Evolutionary conservation across 345 rosid species (phyloP), one percentile per base, ranked within the genome.

Genomic region (Citrus cavaleriei): DNA sequence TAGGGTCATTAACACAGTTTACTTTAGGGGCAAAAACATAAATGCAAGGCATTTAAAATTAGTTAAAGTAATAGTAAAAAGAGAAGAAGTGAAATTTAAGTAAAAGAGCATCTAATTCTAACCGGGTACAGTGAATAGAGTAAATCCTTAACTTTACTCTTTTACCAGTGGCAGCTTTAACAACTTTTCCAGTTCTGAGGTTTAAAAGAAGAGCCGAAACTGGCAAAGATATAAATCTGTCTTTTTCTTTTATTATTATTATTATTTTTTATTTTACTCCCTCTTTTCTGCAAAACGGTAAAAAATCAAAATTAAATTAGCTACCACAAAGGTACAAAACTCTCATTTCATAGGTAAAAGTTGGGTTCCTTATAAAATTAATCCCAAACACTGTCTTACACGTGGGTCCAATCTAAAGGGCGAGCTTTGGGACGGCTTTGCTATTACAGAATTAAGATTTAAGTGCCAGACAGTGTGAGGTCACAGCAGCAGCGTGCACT

Each of bases 271-370:
- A 3, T 62, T 64, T 78, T 46, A 35, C 32, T 40, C 72, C 13
- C 46, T 61, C 10, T 72, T 83, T 84, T 79, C 86, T 78, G 66
- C 57, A 79, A 79, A 79, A 40, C 86, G 81, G 85, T 79, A 69
- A 65, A 82, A 80, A 75, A 80, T 22, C 2, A 18, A 22, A n/a
- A 16, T 58, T 72, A 70, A 79, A 82, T 73, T 78, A 83, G 81
- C 86, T 71, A 82, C 83, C 82, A 70, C 78, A n/a, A 70, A 24
- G 7, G 62, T 46, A 57, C 79, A 62, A 16, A 63, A 16, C 34
- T 25, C 35, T 12, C 67, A 27, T 62, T 66, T 35, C 10, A 6
- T 65, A 6, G 69, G n/a, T 6, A 4, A 67, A 37, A 38, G 0
- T 1, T 68, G 30, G 19, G 54, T 22, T n/a, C 4, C 32, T 30